Evolutionary conservation across 2,329 filamentous ascomycete genomes (phyloP), one percentile per base, ranked within the genome.

Genomic region (Beauveria bassiana): DNA sequence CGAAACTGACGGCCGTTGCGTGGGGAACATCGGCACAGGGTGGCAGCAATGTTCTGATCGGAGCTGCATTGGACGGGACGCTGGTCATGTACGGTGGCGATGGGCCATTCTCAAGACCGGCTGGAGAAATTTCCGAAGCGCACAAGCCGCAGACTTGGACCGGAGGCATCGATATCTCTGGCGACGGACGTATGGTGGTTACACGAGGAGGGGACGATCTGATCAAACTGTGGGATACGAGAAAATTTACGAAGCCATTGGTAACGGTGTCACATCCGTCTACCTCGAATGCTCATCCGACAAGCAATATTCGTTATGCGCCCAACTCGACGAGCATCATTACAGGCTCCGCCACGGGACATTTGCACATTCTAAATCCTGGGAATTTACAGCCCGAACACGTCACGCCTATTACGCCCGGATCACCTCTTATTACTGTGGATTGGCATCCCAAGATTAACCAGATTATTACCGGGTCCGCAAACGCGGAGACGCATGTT

Each of bases 141-240:
- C 95, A 99, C 74, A 83, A 79, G 47, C 81, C 85, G 22, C 86
- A 90, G 70, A 93, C 92, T 1, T 98, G 95, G 92, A 97, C 93
- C 1, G 88, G 92, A 59, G 93, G 93, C 4, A 77, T 99, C 49
- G 93, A 96, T 69, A 89, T 99, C 68, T 98, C 93, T 66, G 80
- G 87, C 0, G 95, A 98, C 72, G 95, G 95, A 10, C 85, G 93
- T 62, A 88, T 97, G 77, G 86, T 98, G 3, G 88, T 97, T 8
- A 96, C 92, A 1, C 83, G 92, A 67, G 95, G 95, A 61, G 93
- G 93, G 56, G 95, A 99, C 74, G 86, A 96, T 70, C 83, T 89
- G 2, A 93, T 99, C 74, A 98, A 98, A 76, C 81, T 97, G 2
- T 99, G 95, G 95, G 95, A 99, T 72, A 96, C 88, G 3, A 86